Evolutionary conservation across 108 stramenopile genomes (phyloP).

Genomic region (Aurantiochytrium sp.): DNA sequence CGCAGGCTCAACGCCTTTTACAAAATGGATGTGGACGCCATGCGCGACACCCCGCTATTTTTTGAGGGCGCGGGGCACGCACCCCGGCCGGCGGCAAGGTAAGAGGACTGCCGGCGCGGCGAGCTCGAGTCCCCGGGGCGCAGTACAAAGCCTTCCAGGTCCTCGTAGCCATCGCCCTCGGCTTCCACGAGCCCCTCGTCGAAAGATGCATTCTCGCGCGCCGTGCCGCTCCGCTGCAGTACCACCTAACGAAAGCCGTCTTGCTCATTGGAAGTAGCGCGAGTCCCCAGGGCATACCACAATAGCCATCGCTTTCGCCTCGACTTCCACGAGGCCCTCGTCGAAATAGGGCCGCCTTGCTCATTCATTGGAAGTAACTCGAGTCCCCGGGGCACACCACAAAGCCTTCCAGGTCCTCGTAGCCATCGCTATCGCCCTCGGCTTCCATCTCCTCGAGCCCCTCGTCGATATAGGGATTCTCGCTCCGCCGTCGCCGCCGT

Average conservation of each 20-base stretch:
- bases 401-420: conserved; percentile 16
- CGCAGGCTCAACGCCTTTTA: conserved; percentile 13
- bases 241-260: no score
- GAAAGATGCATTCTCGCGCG: background rate
- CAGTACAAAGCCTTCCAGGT: background rate
- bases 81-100: no score
- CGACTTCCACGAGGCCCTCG: no score
- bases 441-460: background rate
- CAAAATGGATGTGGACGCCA: background rate
- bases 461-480: background rate
- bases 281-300: no score
- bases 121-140: background rate
- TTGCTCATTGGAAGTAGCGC: no score
- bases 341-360: no score
- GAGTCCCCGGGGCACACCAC: background rate
- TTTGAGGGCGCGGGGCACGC: no score
- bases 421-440: conserved; percentile 16
- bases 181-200: background rate
- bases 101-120: no score
- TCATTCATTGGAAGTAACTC: background rate
- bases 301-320: no score
- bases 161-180: conserved; percentile 8
- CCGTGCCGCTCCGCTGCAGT: no score
- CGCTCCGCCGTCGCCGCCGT: background rate
- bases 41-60: no score